phyloP scores from a whole-genome alignment of 2,329 filamentous ascomycete genomes.

The Exophiala oligosperma region DNA sequence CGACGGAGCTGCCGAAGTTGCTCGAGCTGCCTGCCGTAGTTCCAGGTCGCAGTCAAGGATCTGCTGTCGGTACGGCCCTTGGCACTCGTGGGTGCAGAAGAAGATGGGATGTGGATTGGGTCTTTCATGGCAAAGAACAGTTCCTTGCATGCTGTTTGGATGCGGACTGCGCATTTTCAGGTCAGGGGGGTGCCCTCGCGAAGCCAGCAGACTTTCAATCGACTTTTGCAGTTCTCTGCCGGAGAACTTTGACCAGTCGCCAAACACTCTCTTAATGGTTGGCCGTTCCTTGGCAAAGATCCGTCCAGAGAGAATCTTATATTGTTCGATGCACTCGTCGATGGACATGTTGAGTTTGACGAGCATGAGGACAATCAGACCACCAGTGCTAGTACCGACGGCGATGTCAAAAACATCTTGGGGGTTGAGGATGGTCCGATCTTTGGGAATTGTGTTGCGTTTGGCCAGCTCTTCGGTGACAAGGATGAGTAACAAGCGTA shows the following conservation, averaged over 20 bases:
- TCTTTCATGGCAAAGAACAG: conserved; percentile 21
- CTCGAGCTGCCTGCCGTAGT: conserved; percentile 24
- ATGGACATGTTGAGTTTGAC: conserved; percentile 48
- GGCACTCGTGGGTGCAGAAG: conserved; percentile 26
- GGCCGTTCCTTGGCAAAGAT: conserved; percentile 23
- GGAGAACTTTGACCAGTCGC: conserved; percentile 21
- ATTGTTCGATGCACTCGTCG: conserved; percentile 44
- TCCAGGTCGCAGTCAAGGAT: conserved; percentile 19
- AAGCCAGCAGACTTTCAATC: conserved; percentile 17
- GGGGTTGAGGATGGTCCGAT: conserved; percentile 25
- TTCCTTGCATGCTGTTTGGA: conserved; percentile 18
- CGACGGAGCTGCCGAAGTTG: conserved; percentile 27
- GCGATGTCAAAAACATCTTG: conserved; percentile 46
- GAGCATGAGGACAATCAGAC: conserved; percentile 50
- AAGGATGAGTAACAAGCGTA: conserved; percentile 37
- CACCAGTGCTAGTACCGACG: conserved; percentile 39
- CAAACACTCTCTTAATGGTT: conserved; percentile 14
- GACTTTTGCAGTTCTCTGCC: conserved; percentile 16
- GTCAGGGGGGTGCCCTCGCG: conserved; percentile 8
- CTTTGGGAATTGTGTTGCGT: conserved; percentile 6
- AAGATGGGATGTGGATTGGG: conserved; percentile 19
- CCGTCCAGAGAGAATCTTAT: conserved; percentile 37
- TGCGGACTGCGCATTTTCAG: conserved; percentile 14
- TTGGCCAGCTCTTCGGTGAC: conserved; percentile 28
- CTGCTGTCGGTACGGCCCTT: conserved; percentile 17